phyloP scores from a whole-genome alignment of 352 stramenopile genomes.

The Globisporangium polare region DNA sequence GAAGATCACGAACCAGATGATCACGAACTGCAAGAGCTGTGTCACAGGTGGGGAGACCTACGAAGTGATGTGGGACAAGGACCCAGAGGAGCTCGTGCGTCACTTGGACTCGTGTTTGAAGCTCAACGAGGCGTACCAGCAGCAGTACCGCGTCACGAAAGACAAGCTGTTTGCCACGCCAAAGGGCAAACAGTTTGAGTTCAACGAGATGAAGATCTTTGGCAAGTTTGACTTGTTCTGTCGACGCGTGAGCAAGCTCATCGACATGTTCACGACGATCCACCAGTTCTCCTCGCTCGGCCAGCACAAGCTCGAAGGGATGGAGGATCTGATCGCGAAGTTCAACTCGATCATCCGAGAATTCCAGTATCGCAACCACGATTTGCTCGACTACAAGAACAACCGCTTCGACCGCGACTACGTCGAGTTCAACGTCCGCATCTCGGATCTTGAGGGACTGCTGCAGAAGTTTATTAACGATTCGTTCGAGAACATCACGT shows the following conservation, averaged over 20 bases:
- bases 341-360: conserved; percentile 97
- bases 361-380: conserved; percentile 96
- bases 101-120: conserved; percentile 96
- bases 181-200: conserved; percentile 98
- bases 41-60: conserved; percentile 85
- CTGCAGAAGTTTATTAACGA: conserved; percentile 99
- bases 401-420: conserved; percentile 98
- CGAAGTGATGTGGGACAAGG: conserved; percentile 93
- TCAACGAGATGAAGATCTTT: conserved; percentile 99
- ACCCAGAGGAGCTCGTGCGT: conserved; percentile 93
- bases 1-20: conserved; percentile 99
- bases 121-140: conserved; percentile 98
- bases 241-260: conserved; percentile 96
- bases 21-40: conserved; percentile 96
- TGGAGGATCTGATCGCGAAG: conserved; percentile 90
- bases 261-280: conserved; percentile 99
- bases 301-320: conserved; percentile 91
- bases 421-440: conserved; percentile 94
- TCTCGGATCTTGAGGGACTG: conserved; percentile 94
- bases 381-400: conserved; percentile 98
- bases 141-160: conserved; percentile 97
- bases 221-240: conserved; percentile 99
- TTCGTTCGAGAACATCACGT: conserved; percentile 98
- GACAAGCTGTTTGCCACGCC: conserved; percentile 94
- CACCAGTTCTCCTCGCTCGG: conserved; percentile 94